Base-by-base conservation (phyloP, 2,329 filamentous ascomycete genomes). In the Zymoseptoria pseudotritici region DNA sequence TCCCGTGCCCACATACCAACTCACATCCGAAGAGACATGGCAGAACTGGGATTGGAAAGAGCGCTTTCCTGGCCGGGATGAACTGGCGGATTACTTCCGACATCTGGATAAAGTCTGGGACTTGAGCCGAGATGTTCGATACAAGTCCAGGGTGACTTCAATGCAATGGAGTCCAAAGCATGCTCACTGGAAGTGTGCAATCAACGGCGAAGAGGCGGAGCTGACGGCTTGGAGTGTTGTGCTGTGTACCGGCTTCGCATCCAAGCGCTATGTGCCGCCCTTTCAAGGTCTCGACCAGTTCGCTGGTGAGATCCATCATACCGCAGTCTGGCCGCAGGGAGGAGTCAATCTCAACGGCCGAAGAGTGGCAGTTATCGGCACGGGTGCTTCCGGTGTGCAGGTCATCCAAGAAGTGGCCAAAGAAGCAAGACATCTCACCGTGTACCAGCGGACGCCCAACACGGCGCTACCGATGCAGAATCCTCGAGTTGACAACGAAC, bases 361-460 rank as follows among this genome's bases (percentile, higher is more conserved):
- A 54, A 69, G 69, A 1, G 70, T 76, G 3, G 76, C 71, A 3
- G 67, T 78, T 2, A 74, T 78, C 11, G 76, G 76, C 1, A 76
- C 73, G 8, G 76, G 76, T 9, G 72, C 74, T 3, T 75, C 74
- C 0, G 76, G 73, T 6, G 71, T 78, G 6, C 76, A 77, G 52
- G 64, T 67, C 17, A 65, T 65, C 4, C 69, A 70, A 46, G 68
- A 69, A 31, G 64, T 64, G 19, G 65, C 65, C 19, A 66, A 68
- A 26, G 62, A 65, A 24, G 60, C 55, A 2, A 50, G 24, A 7
- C 55, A 59, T 1, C 69, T 88, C 1, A 78, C 74, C 1, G 82
- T 88, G 22, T 87, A 87, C 71, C 84, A 88, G 66, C 79, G 86
- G 17, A 88, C 85, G 0, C 86, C 86, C 0, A 88, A 88, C 60